phyloP scores from a whole-genome alignment of 768 basidiomycete species.

The Tubosaeta sp. region DNA sequence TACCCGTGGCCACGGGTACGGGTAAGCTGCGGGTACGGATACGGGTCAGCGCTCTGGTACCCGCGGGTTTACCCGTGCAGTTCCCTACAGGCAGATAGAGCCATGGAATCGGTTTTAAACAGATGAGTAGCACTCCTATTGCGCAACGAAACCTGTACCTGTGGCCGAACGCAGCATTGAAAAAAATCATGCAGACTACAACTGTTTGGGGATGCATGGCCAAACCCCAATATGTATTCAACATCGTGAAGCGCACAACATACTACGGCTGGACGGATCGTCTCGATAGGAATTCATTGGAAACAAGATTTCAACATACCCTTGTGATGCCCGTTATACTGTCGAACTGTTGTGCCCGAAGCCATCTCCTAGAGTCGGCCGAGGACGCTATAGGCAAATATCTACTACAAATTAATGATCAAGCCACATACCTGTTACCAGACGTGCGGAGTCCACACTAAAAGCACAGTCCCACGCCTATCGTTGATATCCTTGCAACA shows the following conservation, averaged over 20 bases:
- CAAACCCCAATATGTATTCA: conserved; percentile 32
- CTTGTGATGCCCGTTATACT: conserved; percentile 96
- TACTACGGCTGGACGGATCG: conserved; percentile 56
- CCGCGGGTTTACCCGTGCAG: too few relatives aligned
- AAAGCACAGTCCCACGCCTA: conserved; percentile 99
- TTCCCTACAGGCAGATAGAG: too few relatives aligned
- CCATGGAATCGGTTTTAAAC: too few relatives aligned
- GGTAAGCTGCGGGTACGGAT: too few relatives aligned
- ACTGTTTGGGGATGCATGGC: conserved; percentile 2
- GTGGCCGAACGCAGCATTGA: too few relatives aligned
- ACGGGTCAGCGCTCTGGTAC: too few relatives aligned
- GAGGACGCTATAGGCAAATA: conserved; percentile 68
- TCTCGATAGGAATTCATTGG: conserved; percentile 6
- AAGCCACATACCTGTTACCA: conserved; percentile 74
- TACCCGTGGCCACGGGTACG: too few relatives aligned
- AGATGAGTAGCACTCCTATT: too few relatives aligned
- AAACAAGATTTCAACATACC: conserved; percentile 40
- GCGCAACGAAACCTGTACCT: too few relatives aligned
- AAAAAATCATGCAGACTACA: too few relatives aligned
- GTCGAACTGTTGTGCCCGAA: conserved; percentile 93
- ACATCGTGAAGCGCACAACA: conserved; percentile 83
- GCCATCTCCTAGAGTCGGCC: conserved; percentile 95
- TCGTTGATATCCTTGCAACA: conserved; percentile 88
- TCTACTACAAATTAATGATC: conserved; percentile 9
- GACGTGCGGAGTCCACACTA: conserved; percentile 96